Evolutionary conservation across 179 eudicot species (phyloP).

Genomic region (Drosera spatulata): DNA sequence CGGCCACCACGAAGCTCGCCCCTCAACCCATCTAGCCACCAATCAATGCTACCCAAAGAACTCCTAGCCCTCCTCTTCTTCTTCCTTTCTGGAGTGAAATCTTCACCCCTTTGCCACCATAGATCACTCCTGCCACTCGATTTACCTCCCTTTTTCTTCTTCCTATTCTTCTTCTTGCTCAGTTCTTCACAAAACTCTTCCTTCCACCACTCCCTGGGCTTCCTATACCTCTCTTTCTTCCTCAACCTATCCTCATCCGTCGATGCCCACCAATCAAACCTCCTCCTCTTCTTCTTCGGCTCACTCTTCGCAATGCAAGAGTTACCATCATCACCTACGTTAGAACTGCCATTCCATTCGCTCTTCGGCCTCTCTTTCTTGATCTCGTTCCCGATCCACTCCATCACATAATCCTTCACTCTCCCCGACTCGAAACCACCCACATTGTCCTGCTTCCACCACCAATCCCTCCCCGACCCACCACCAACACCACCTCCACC

Average conservation of each 20-base stretch:
- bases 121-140: conserved; percentile 27
- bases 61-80: conserved; percentile 40
- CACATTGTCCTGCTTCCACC: conserved; percentile 83
- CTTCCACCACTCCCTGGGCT: conserved; percentile 96
- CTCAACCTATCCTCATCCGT: conserved; percentile 31
- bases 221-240: conserved; percentile 42
- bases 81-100: conserved; percentile 49
- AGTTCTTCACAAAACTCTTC: conserved; percentile 90
- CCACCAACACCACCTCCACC: conserved; percentile 3
- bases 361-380: conserved; percentile 63
- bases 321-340: conserved; percentile 1
- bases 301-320: conserved; percentile 14
- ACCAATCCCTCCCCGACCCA: conserved; percentile 66
- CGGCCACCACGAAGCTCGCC: conserved; percentile 60
- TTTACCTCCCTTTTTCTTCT: conserved; percentile 22
- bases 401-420: conserved; percentile 90
- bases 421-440: conserved; percentile 57
- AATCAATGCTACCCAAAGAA: conserved; percentile 66
- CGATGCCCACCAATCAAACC: conserved; percentile 61
- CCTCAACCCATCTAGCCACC: conserved; percentile 89
- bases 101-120: conserved; percentile 90
- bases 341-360: conserved; percentile 30
- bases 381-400: conserved; percentile 92
- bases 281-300: conserved; percentile 41
- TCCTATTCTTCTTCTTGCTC: conserved; percentile 51